phyloP scores from a whole-genome alignment of 139 green algal genomes.

The Pseudopediastrum boryanum region DNA sequence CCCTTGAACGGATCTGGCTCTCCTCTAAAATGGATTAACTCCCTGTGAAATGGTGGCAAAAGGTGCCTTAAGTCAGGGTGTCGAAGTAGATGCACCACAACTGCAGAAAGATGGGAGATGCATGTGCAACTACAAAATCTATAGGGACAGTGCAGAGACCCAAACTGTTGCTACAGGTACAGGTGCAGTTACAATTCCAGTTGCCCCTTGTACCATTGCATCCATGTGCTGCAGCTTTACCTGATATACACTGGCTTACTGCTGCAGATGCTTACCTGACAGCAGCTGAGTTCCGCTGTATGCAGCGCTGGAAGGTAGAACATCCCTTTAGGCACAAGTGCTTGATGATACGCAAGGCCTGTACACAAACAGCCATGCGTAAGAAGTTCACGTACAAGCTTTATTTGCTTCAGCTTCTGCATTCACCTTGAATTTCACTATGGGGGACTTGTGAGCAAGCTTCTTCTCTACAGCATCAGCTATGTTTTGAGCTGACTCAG shows the following conservation, averaged over 20 bases:
- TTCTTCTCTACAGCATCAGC: conserved; percentile 61
- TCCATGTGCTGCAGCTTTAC: too few relatives aligned
- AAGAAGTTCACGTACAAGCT: background rate
- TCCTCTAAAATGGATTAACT: conserved; percentile 60
- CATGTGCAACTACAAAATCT: too few relatives aligned
- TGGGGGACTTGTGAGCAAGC: conserved; percentile 59
- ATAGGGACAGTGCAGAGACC: too few relatives aligned
- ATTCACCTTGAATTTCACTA: conserved; percentile 81
- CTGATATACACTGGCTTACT: conserved; percentile 43
- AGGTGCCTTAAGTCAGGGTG: too few relatives aligned
- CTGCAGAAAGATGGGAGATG: too few relatives aligned
- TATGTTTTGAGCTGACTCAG: conserved; percentile 47
- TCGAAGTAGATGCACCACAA: too few relatives aligned
- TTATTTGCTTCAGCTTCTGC: background rate
- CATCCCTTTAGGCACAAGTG: conserved; percentile 69
- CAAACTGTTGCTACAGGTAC: too few relatives aligned
- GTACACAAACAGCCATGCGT: background rate
- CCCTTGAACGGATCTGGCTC: conserved; percentile 72
- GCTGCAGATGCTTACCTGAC: conserved; percentile 49
- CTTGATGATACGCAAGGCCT: conserved; percentile 78
- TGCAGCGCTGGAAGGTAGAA: conserved; percentile 62
- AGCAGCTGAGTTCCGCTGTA: conserved; percentile 55
- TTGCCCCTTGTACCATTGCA: too few relatives aligned
- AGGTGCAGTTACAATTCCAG: too few relatives aligned
- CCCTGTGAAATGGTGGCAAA: conserved; percentile 35